Percentiles rank a stretch among this genome's conserved stretches.
Conservation (phyloP, 2,329 filamentous ascomycete genomes). For the Verticillium tricorpus region DNA sequence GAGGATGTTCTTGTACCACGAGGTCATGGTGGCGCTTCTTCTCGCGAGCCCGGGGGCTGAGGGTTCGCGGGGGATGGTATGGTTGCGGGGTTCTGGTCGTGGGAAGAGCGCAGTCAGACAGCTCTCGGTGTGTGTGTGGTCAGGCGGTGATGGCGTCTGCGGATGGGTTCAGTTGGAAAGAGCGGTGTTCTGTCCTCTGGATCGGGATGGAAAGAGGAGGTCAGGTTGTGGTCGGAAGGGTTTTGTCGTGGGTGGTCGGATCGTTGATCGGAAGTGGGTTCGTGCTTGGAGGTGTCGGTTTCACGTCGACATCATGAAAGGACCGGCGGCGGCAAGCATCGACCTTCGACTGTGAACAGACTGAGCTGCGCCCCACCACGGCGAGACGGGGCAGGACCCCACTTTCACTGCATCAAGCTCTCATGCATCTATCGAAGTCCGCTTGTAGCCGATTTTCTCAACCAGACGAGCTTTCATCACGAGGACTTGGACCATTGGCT, state of each 20-base stretch:
- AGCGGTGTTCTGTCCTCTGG: slow-evolving; percentile 5
- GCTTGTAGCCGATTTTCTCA: neutral
- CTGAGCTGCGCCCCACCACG: neutral
- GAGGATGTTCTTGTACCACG: slow-evolving; percentile 74
- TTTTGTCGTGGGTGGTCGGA: slow-evolving; percentile 5
- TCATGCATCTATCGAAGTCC: neutral
- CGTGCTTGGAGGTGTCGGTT: neutral
- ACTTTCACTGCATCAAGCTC: neutral
- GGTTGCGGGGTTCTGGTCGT: neutral
- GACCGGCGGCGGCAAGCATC: neutral
- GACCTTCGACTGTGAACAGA: neutral
- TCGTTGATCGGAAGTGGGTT: neutral
- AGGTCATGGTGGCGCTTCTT: slow-evolving; percentile 53
- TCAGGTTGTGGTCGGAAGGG: neutral
- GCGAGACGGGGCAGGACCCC: neutral
- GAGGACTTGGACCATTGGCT: too few species aligned
- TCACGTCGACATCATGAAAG: neutral
- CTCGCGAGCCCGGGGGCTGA: neutral
- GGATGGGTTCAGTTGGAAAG: too few species aligned
- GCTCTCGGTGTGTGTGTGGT: neutral
- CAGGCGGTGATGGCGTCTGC: neutral
- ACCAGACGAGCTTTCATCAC: too few species aligned
- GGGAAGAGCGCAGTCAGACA: neutral
- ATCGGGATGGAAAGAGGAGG: slow-evolving; percentile 4
- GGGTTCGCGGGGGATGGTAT: neutral